Evolutionary conservation across 139 green algal species (phyloP).

Genomic region (Dunaliella primolecta): DNA sequence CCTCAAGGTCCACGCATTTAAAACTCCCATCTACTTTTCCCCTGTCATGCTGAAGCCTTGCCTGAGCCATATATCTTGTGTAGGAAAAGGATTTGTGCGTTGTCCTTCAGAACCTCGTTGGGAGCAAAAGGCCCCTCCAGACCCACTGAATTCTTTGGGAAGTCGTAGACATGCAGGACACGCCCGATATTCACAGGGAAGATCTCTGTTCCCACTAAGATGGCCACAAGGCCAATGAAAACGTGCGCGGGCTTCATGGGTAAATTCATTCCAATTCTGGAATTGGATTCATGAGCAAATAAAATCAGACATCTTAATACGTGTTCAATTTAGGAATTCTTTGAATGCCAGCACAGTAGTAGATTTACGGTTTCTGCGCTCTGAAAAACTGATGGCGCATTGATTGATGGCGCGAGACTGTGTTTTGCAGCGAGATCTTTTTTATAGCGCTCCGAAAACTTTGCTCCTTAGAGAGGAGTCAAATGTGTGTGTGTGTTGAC

Average conservation of each 20-base stretch:
- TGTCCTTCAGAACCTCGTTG: not conserved
- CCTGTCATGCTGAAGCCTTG: too few species aligned
- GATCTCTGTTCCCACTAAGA: not conserved
- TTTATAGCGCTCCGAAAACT: too few species aligned
- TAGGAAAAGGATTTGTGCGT: not conserved
- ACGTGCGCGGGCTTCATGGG: not conserved
- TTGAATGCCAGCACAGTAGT: not conserved
- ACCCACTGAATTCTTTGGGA: not conserved
- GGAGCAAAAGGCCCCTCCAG: not conserved
- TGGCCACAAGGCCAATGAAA: not conserved
- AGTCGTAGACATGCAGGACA: not conserved
- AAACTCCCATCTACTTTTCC: too few species aligned
- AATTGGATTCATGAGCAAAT: not conserved
- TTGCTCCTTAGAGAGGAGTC: too few species aligned
- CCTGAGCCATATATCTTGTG: not conserved
- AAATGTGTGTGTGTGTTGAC: too few species aligned
- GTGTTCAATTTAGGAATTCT: not conserved
- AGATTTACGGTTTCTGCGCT: not conserved
- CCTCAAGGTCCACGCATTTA: too few species aligned
- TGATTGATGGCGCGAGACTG: not conserved
- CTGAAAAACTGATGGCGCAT: too few species aligned
- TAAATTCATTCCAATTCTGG: too few species aligned
- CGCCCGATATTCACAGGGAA: not conserved
- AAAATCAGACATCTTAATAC: not conserved
- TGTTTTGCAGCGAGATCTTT: not conserved